Evolutionary conservation across 805 yeast genomes (phyloP), one percentile per base, ranked within the genome.

Genomic region (Yarrowia bubula): DNA sequence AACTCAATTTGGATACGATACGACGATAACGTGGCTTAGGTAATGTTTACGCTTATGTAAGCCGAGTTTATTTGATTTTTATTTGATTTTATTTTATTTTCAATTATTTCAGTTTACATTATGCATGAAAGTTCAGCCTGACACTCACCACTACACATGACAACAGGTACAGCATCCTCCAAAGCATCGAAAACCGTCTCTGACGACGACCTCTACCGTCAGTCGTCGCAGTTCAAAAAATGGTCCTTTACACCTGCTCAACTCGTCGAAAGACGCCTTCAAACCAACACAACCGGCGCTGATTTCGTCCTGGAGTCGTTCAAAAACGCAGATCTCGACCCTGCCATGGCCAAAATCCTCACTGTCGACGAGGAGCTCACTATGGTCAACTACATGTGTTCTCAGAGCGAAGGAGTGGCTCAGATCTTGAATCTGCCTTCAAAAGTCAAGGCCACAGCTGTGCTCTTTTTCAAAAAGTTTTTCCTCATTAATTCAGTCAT

Each of bases 361-460:
- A 79, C 85, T 0, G 75, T 76, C 17, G 88, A 85, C 18, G 99
- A 95, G 71, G 98, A 92, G 73, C 72, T 78, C 22, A 80, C 81
- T 67, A 81, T 90, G 66, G 82, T 95, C 17, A 78, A 82, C 60
- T 90, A 85, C 72, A 91, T 90, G 74, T 84, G 91, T 17, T 84
- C 86, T 69, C 89, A 86, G 72, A 84, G 90, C 43, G 83, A 84
- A 44, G 87, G 84, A 35, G 81, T 92, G 35, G 88, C 96, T 3
- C 82, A 84, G 66, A 84, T 84, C 70, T 86, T 92, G 75, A 84
- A 86, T 70, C 81, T 95, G 80, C 96, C 97, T 1, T 85, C 97
- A 0, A 97, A 92, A 71, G 96, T 90, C 1, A 80, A 86, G 71
- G 84, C 97, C 10, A 91, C 98, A 0, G 96, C 98, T 0, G 82